These are phyloP conservation scores for Trichoderma sp. DNA, from an alignment of 2,329 filamentous ascomycete species.

Conservation along the genomic window DNA sequence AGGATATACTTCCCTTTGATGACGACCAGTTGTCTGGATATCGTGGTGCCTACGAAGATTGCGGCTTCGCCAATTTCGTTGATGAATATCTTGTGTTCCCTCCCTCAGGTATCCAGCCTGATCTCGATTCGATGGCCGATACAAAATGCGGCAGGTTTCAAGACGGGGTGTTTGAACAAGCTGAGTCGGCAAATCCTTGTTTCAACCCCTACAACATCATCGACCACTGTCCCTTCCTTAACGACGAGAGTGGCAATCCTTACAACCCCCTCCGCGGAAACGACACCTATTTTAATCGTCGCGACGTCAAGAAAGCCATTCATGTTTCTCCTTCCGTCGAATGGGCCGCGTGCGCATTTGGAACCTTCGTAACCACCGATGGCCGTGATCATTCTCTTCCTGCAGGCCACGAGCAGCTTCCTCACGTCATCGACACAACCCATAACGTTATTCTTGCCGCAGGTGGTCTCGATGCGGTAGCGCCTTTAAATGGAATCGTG, in stretches of 20 bases:
- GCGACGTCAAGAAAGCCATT: slow-evolving; percentile 70
- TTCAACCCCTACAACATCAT: slow-evolving; percentile 77
- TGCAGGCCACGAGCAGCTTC: slow-evolving; percentile 62
- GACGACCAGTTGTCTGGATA: slow-evolving; percentile 58
- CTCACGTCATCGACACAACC: slow-evolving; percentile 72
- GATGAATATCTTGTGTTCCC: slow-evolving; percentile 70
- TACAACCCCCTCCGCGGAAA: slow-evolving; percentile 67
- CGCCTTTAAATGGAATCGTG: slow-evolving; percentile 70
- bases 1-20: slow-evolving; percentile 66
- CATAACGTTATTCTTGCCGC: slow-evolving; percentile 75
- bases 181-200: slow-evolving; percentile 52
- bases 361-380: slow-evolving; percentile 20
- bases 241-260: slow-evolving; percentile 43
- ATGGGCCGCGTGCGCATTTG: slow-evolving; percentile 21
- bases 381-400: slow-evolving; percentile 47
- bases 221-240: slow-evolving; percentile 70
- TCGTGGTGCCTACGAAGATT: slow-evolving; percentile 55
- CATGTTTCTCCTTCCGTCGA: slow-evolving; percentile 57
- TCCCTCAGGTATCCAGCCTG: slow-evolving; percentile 63
- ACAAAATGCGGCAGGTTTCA: slow-evolving; percentile 57
- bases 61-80: slow-evolving; percentile 65
- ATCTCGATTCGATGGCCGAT: slow-evolving; percentile 44
- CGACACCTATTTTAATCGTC: slow-evolving; percentile 75
- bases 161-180: too few species aligned
- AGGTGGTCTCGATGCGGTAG: slow-evolving; percentile 69